Conservation (phyloP, 768 basidiomycete species). For the Gloeophyllum trabeum region DNA sequence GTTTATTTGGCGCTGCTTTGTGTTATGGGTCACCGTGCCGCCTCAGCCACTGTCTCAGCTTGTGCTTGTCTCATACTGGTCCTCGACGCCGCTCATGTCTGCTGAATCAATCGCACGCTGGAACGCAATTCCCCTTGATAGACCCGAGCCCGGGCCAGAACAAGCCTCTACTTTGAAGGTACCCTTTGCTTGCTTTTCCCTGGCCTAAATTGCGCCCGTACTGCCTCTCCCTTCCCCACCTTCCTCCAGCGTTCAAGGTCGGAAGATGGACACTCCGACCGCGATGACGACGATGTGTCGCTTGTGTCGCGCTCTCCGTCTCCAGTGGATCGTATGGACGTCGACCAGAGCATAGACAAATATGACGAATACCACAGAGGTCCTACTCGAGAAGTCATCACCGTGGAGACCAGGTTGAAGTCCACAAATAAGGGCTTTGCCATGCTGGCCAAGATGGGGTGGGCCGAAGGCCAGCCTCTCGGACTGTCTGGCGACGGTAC, state of each 20-base stretch:
- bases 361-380: slow-evolving; percentile 56
- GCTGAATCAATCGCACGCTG: slow-evolving; percentile 53
- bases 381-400: slow-evolving; percentile 52
- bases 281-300: slow-evolving; percentile 61
- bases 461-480: slow-evolving; percentile 70
- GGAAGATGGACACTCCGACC: slow-evolving; percentile 26
- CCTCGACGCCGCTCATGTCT: slow-evolving; percentile 35
- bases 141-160: slow-evolving; percentile 13
- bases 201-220: slow-evolving; percentile 31
- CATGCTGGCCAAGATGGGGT: slow-evolving; percentile 73
- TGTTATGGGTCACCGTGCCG: too few relatives aligned
- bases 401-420: slow-evolving; percentile 75
- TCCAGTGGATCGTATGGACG: slow-evolving; percentile 33
- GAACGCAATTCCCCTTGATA: slow-evolving; percentile 53
- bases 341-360: slow-evolving; percentile 47
- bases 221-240: slow-evolving; percentile 37
- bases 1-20: too few relatives aligned
- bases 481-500: slow-evolving; percentile 70
- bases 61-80: too few relatives aligned
- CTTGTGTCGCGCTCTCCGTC: slow-evolving; percentile 70
- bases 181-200: slow-evolving; percentile 43
- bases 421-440: slow-evolving; percentile 71
- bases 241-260: slow-evolving; percentile 52
- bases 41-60: too few relatives aligned
- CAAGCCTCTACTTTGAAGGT: slow-evolving; percentile 41